Base-by-base conservation (phyloP, 345 rosid genomes). In the Orychophragmus violaceus region DNA sequence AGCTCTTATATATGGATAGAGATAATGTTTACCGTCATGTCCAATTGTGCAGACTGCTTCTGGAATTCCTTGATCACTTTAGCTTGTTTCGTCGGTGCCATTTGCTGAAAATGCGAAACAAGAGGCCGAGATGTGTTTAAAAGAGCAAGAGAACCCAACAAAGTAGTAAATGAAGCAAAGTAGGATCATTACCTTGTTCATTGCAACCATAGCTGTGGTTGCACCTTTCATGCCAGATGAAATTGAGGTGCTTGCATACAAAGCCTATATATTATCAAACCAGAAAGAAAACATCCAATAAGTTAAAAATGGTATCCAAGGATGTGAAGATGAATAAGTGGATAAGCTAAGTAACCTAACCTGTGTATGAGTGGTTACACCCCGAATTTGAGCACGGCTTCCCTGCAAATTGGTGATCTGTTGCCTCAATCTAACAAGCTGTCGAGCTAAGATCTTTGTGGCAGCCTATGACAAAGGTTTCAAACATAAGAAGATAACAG, bases 301-400 rank as follows among this genome's bases (percentile, higher is more conserved):
- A 44, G 54, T 30, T 30, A 27, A 50, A 3, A 10, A 35, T 27
- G 16, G 18, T 27, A 25, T 19, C 30, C 6, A 62, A 51, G 27
- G 5, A 28, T 12, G 19, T 12, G 18, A 16, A 33, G 10, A 32
- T 36, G 46, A 16, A 14, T 41, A 8, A 19, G 9, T 5, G 19
- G 19, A 41, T 1, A 11, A 16, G 7, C 8, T 23, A 33, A 58
- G 37, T 1, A 35, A 55, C 3, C 12, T 14, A 17, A 87, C 98
- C 96, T 92, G 98, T 10, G 98, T 92, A 70, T 92, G 96, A 28
- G 98, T 92, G 2, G 95, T 86, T 16, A 92, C 96, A 13, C 96
- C 98, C 73, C 98, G 81, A 35, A 92, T 84, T 65, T 92, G 98
- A 48, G 98, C 98, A 71, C 96, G 98, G 74, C 98, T 92, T 45